Conservation (phyloP, 2,329 filamentous ascomycete genomes). For the Hypoxylon rubiginosum region DNA sequence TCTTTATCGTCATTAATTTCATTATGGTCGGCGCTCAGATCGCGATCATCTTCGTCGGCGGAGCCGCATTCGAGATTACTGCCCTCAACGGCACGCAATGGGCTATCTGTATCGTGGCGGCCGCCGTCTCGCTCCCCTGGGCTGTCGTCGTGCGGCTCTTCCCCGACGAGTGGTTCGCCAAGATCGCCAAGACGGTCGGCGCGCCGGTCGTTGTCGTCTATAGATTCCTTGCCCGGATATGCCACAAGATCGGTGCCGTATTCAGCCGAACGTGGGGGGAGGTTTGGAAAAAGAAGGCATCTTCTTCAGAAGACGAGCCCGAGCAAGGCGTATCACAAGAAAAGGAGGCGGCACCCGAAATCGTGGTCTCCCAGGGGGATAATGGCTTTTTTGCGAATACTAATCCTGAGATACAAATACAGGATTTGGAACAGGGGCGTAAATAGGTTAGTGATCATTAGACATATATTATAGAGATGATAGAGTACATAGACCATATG, state of each 20-base stretch:
- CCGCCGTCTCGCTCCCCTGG: constrained; percentile 64
- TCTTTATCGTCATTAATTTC: constrained; percentile 69
- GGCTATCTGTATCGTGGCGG: constrained; percentile 66
- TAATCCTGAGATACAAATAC: constrained; percentile 44
- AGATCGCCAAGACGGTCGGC: constrained; percentile 49
- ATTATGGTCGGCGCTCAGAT: constrained; percentile 71
- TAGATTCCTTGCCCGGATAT: constrained; percentile 35
- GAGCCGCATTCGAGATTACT: constrained; percentile 66
- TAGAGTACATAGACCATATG: not conserved
- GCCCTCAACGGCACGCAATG: constrained; percentile 65
- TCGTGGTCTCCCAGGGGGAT: constrained; percentile 43
- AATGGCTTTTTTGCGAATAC: constrained; percentile 15
- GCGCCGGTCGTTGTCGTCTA: constrained; percentile 50
- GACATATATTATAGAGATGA: not conserved
- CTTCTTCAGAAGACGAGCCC: constrained; percentile 10
- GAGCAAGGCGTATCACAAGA: constrained; percentile 8
- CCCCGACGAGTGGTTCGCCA: constrained; percentile 60
- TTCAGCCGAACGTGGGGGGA: constrained; percentile 38
- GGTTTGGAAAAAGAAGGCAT: constrained; percentile 8
- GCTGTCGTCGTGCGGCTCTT: constrained; percentile 64
- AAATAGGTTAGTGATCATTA: constrained; percentile 12
- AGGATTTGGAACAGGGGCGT: constrained; percentile 46
- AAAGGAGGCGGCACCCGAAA: constrained; percentile 42
- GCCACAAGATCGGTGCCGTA: constrained; percentile 38
- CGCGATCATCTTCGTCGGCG: constrained; percentile 70